Base-by-base conservation (phyloP, 1,284 basidiomycete species). In the Cystobasidium sp. region DNA sequence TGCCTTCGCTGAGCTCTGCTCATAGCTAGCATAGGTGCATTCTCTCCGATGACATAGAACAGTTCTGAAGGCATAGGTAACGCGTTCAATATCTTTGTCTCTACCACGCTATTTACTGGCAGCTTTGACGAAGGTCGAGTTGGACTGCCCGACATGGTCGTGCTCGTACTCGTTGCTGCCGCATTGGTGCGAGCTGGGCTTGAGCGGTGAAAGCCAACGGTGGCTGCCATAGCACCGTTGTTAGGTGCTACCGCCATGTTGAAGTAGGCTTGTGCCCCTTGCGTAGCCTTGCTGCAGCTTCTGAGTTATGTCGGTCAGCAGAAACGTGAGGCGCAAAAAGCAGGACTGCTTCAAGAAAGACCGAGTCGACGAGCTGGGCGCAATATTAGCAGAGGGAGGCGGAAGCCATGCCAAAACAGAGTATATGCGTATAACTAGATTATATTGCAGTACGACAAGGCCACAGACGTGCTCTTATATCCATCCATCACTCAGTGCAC, bases 61-160 rank as follows among this genome's bases (percentile, higher is more conserved):
- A 99, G 86, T 83, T 98, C 95, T 77, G 94, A 86, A 0, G 93
- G 91, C 77, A 98, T 96, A 31, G 95, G 96, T 44, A 94, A 92
- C 0, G 91, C 91, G 82, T 78, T 76, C 51, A 77, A 74, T 37
- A 22, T 73, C 37, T 24, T 64, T 24, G 49, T 55, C 14, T 43
- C 39, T 24, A n/a, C 51, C 64, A 67, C 59, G 43, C 68, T 70
- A n/a, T 47, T 71, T 59, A 51, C 59, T 20, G 59, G 39, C 69
- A 58, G 51, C 62, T 49, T 51, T 43, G 44, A 44, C 52, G 46
- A 37, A 39, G 39, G 39, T 39, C 66, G 43, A n/a, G 46, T 37
- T 16, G 66, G 52, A 37, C 66, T 56, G 39, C 39, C 43, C 37
- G 53, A 41, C 55, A 56, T 68, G 43, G 18, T 64, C 16, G 31